Conservation (phyloP, 768 basidiomycete species). For the Psilocybe tampanensis region DNA sequence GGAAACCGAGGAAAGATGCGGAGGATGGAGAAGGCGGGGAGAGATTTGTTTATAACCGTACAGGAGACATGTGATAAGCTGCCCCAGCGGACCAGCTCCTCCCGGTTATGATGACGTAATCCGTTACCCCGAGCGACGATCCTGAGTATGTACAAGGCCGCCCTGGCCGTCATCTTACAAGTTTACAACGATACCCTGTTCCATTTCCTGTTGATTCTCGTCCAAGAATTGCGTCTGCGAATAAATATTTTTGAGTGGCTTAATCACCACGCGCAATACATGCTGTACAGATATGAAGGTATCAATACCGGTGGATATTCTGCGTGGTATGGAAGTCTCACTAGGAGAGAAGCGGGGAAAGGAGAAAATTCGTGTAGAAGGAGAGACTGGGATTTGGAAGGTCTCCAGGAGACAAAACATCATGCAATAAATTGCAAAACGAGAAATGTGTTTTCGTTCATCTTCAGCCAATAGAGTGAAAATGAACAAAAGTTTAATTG, state of each 20-base stretch:
- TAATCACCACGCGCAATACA: constrained; percentile 27
- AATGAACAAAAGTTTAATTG: constrained; percentile 13
- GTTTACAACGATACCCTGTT: neutral
- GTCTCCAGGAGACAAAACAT: constrained; percentile 6
- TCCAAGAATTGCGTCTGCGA: no score
- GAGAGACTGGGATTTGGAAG: constrained; percentile 19
- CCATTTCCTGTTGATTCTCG: no score
- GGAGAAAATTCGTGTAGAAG: constrained; percentile 23
- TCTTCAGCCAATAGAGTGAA: constrained; percentile 4
- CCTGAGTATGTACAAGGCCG: no score
- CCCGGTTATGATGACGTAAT: constrained; percentile 11
- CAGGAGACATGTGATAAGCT: constrained; percentile 13
- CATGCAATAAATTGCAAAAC: constrained; percentile 10
- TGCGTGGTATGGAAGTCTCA: constrained; percentile 25
- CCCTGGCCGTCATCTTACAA: no score
- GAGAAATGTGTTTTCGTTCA: neutral
- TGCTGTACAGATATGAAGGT: constrained; percentile 36
- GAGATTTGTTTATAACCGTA: constrained; percentile 7
- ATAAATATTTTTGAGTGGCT: constrained; percentile 31
- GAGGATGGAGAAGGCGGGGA: neutral
- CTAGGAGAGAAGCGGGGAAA: constrained; percentile 3
- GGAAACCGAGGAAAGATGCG: neutral
- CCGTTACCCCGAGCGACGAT: neutral
- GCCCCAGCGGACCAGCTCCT: neutral
- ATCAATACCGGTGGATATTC: constrained; percentile 23